Evolutionary conservation across 2,329 filamentous ascomycete genomes (phyloP), one percentile per base, ranked within the genome.

Genomic region (Ilyonectria robusta): DNA sequence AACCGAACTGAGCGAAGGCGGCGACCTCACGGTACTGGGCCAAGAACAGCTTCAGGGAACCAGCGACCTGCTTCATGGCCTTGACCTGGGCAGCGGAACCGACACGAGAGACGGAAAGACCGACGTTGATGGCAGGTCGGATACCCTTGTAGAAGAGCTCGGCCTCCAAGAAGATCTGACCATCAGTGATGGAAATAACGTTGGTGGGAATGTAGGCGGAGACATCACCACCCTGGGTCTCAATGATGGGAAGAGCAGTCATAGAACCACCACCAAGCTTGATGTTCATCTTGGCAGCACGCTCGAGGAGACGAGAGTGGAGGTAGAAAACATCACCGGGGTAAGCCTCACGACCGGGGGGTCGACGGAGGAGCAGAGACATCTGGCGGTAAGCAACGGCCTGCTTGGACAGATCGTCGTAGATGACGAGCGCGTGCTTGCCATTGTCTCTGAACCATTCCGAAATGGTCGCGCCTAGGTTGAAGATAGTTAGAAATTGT

Each of bases 111-210:
- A 99, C 96, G 80, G 96, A 99, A 79, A 99, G 94, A 96, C 96
- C 96, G 93, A 99, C 96, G 91, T 99, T 99, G 86, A 99, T 99
- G 88, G 96, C 96, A 80, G 96, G 96, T 82, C 96, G 95, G 86
- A 99, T 88, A 97, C 96, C 96, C 94, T 99, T 99, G 94, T 98
- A 98, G 93, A 98, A 99, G 75, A 98, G 90, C 86, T 99, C 96
- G 77, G 95, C 86, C 88, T 99, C 96, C 89, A 99, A 90, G 94
- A 99, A 99, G 86, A 99, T 98, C 89, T 99, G 96, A 73, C 96
- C 96, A 81, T 98, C 96, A 79, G 96, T 99, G 83, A 99, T 99
- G 84, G 95, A 98, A 91, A 99, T 99, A 87, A 98, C 96, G 90
- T 98, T 99, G 87, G 96, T 99, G 80, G 96, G 96, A 91, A 99